phyloP scores from a whole-genome alignment of 2,329 filamentous ascomycete species.

The Cryphonectria radicalis region DNA sequence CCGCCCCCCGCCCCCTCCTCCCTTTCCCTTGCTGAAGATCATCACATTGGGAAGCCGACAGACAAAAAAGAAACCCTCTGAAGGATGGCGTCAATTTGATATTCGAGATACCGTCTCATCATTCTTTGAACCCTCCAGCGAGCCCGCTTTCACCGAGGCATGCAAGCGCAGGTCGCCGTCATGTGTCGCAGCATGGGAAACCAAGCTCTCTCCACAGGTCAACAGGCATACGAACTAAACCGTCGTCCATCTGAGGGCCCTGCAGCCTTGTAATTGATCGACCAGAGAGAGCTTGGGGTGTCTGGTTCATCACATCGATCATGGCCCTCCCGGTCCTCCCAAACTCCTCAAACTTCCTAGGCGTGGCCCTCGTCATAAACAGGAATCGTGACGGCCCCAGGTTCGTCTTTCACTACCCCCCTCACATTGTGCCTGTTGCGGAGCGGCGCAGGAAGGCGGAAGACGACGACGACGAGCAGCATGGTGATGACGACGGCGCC shows the following conservation, averaged over 20 bases:
- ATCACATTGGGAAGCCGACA: not conserved
- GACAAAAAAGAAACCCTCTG: not conserved
- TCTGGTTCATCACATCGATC: slow-evolving; percentile 8
- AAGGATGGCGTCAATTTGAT: not conserved
- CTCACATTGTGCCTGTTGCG: slow-evolving; percentile 52
- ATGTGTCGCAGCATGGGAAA: not conserved
- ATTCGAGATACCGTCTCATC: not conserved
- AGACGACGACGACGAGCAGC: slow-evolving; percentile 49
- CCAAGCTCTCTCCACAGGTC: not conserved
- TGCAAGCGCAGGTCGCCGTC: not conserved
- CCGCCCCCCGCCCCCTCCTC: no score
- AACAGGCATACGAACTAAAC: not conserved
- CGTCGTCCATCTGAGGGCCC: not conserved
- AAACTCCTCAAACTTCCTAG: slow-evolving; percentile 63
- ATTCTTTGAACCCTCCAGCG: not conserved
- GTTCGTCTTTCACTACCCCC: slow-evolving; percentile 88
- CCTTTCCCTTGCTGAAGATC: not conserved
- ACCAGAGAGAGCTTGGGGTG: not conserved
- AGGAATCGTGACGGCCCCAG: slow-evolving; percentile 78
- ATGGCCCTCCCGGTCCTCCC: slow-evolving; percentile 57
- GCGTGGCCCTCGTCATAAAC: slow-evolving; percentile 74
- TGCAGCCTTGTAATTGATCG: not conserved
- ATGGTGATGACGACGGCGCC: slow-evolving; percentile 42
- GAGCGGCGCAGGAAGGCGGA: slow-evolving; percentile 40
- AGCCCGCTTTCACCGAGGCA: not conserved